Conservation (phyloP, 2,329 filamentous ascomycete species). For the Penicillium sp. region DNA sequence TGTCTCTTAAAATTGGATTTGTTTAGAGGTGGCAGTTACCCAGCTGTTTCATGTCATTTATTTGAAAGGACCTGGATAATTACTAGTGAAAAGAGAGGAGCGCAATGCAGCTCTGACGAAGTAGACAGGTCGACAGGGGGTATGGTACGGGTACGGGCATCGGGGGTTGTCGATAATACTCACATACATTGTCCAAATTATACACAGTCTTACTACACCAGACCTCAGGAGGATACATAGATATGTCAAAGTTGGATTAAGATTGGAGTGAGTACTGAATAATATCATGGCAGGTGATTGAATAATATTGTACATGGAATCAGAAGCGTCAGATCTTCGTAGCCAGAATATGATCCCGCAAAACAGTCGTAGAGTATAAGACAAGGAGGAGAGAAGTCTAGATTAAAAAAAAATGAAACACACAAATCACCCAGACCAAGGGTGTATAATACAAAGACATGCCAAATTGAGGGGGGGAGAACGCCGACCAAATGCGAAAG, state of each 20-base stretch:
- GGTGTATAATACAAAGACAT: conserved; percentile 19
- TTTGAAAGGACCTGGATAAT: too few species aligned
- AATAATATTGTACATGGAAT: conserved; percentile 12
- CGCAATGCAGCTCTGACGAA: too few species aligned
- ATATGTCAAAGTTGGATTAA: conserved; percentile 1
- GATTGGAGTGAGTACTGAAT: conserved; percentile 7
- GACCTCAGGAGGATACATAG: background rate
- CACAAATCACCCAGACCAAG: conserved; percentile 8
- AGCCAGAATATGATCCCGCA: conserved; percentile 6
- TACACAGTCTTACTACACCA: too few species aligned
- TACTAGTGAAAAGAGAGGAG: background rate
- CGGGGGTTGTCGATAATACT: too few species aligned
- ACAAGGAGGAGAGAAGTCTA: conserved; percentile 24
- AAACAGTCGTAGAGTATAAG: conserved; percentile 13
- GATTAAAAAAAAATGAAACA: conserved; percentile 11
- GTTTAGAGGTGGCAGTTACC: conserved; percentile 3
- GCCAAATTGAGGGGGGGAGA: conserved; percentile 15
- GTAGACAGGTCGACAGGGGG: too few species aligned
- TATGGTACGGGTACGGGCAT: too few species aligned
- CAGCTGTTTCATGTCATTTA: background rate
- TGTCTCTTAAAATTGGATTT: conserved; percentile 15
- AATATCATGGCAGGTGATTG: background rate
- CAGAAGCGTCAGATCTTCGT: conserved; percentile 7
- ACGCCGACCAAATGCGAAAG: conserved; percentile 32
- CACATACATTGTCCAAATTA: too few species aligned